These are phyloP conservation scores for Pyrenochaeta sp. DNA, from an alignment of 2,329 filamentous ascomycete species.

Conservation along the genomic window DNA sequence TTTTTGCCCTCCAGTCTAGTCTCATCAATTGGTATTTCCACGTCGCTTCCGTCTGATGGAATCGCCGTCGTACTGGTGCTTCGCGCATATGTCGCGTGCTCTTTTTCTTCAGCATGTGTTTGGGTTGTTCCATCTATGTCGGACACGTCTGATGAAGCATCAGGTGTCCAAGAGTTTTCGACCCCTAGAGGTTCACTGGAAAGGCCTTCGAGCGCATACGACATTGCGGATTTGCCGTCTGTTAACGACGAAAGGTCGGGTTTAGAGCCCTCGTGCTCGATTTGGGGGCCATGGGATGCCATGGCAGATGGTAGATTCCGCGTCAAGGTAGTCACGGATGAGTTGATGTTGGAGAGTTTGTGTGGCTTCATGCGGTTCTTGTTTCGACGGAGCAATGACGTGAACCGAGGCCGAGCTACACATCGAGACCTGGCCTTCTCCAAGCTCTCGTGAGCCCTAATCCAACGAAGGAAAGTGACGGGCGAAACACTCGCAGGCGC, in stretches of 20 bases:
- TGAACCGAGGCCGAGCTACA: slow-evolving; percentile 13
- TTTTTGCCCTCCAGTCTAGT: slow-evolving; percentile 8
- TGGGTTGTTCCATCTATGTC: slow-evolving; percentile 54
- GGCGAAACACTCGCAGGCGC: slow-evolving; percentile 11
- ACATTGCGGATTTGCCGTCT: slow-evolving; percentile 29
- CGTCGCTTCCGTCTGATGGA: slow-evolving; percentile 31
- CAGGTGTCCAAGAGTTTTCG: slow-evolving; percentile 39
- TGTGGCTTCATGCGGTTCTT: slow-evolving; percentile 9
- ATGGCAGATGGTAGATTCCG: slow-evolving; percentile 7
- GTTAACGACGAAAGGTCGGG: slow-evolving; percentile 21
- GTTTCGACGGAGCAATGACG: slow-evolving; percentile 18
- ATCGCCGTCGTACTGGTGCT: slow-evolving; percentile 34
- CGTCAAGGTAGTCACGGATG: neutral
- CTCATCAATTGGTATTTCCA: slow-evolving; percentile 14
- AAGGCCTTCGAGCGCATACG: slow-evolving; percentile 40
- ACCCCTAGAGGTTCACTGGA: slow-evolving; percentile 21
- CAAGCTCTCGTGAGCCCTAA: no score
- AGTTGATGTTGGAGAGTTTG: slow-evolving; percentile 1
- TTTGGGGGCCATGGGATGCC: slow-evolving; percentile 9
- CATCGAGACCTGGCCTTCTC: slow-evolving; percentile 10
- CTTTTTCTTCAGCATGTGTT: slow-evolving; percentile 46
- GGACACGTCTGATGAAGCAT: slow-evolving; percentile 28
- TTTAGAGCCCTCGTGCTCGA: slow-evolving; percentile 9
- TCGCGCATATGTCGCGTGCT: slow-evolving; percentile 44
- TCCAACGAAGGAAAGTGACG: no score